Evolutionary conservation across 441 rosid species (phyloP), one percentile per base, ranked within the genome.

Genomic region (Mallotus repandus): DNA sequence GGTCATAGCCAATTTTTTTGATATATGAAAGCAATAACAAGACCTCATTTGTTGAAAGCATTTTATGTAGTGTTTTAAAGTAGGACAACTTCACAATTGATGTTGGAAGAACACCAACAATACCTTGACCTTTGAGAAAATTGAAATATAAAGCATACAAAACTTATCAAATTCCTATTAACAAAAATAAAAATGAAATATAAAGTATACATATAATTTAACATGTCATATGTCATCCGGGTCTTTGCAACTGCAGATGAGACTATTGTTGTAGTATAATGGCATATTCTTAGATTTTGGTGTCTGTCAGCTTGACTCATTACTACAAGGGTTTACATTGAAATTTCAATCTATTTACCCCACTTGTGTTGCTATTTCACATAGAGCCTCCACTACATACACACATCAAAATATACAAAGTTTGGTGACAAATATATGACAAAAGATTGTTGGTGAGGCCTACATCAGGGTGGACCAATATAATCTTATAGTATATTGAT

Each of bases 81-180:
- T 78, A 68, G 59, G 79, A 82, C 54, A 85, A 77, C 74, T 79
- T 76, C 3, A 66, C 56, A 14, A 85, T 62, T 50, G 84, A 72
- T 35, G 38, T 29, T 2, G 86, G 84, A 61, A 85, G 83, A 45
- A 71, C 77, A 25, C 88, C 86, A 10, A 73, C 58, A 38, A 85
- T 80, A 59, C 78, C 82, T 67, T 73, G 79, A 49, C 84, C 78
- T 70, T 70, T 73, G 43, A 85, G 72, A 70, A 15, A 18, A 32
- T 85, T 85, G 80, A 60, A 35, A n/a, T n/a, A n/a, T n/a, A n/a
- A 25, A 2, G 2, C 1, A 25, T 25, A 25, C 2, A 25, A 25
- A 25, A 25, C 1, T 25, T 25, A 43, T 32, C 52, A 50, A 64
- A 59, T 15, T 58, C n/a, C 8, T 46, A 16, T 14, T 46, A 14